Conservation (phyloP, 2,329 filamentous ascomycete species). For the Venturia carpophila region DNA sequence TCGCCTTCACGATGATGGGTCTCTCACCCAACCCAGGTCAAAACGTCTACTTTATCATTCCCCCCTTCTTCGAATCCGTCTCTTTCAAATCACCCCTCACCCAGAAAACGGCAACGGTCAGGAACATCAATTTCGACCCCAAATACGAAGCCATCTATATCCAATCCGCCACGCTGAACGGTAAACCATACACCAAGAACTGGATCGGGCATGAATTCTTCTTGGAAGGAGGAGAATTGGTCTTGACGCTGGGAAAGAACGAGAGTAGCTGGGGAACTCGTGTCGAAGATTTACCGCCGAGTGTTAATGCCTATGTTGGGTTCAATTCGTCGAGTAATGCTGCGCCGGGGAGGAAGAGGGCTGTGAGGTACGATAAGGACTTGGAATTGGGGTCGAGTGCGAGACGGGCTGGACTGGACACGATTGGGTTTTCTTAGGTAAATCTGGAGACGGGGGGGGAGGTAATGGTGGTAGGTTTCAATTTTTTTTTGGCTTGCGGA, state of each 20-base stretch:
- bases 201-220: constrained; percentile 42
- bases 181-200: constrained; percentile 35
- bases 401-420: not conserved
- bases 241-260: constrained; percentile 34
- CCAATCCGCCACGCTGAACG: constrained; percentile 38
- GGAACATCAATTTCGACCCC: constrained; percentile 36
- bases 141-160: constrained; percentile 37
- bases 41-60: constrained; percentile 41
- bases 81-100: constrained; percentile 34
- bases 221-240: constrained; percentile 36
- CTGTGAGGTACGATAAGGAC: not conserved
- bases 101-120: constrained; percentile 36
- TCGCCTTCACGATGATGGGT: constrained; percentile 38
- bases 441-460: too few relatives aligned
- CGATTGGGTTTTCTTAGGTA: not conserved
- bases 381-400: not conserved
- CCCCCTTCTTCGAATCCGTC: constrained; percentile 39
- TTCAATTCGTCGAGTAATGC: constrained; percentile 7
- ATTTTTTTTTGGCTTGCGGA: too few relatives aligned
- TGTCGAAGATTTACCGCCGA: constrained; percentile 37
- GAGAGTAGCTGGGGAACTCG: constrained; percentile 40
- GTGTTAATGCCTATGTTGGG: constrained; percentile 26
- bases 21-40: constrained; percentile 42
- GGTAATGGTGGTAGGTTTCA: too few relatives aligned
- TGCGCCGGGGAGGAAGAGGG: not conserved